These are phyloP conservation scores for Centaurea solstitialis DNA, from an alignment of 129 eudicot genomes.

Conservation along the genomic window DNA sequence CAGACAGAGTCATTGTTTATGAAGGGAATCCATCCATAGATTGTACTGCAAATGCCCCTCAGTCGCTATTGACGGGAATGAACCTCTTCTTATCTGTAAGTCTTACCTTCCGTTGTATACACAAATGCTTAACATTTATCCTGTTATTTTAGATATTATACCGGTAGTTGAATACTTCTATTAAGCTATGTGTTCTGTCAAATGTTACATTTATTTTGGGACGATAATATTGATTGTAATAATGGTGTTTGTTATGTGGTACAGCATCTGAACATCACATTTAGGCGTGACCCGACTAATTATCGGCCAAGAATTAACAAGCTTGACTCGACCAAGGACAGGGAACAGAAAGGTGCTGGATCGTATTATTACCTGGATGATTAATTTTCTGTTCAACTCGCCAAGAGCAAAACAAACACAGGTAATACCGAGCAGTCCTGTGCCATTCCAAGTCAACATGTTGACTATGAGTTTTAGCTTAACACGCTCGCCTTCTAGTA, in stretches of 20 bases:
- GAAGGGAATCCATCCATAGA: slow-evolving; percentile 80
- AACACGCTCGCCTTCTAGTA: background rate
- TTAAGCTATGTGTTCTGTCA: background rate
- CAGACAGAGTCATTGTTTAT: slow-evolving; percentile 84
- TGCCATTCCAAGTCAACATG: background rate
- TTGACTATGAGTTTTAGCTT: background rate
- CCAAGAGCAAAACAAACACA: background rate
- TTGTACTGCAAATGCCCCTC: slow-evolving; percentile 86
- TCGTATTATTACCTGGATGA: slow-evolving; percentile 87
- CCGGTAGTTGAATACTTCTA: background rate
- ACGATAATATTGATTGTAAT: background rate
- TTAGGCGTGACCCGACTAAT: slow-evolving; percentile 85
- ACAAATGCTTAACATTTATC: background rate
- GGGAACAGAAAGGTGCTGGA: slow-evolving; percentile 93
- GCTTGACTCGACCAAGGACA: slow-evolving; percentile 81
- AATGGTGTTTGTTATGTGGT: slow-evolving; percentile 15
- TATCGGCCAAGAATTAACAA: slow-evolving; percentile 86
- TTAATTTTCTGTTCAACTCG: slow-evolving; percentile 24
- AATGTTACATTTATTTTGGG: background rate
- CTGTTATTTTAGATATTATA: background rate
- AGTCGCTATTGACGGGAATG: slow-evolving; percentile 81
- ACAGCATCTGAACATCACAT: slow-evolving; percentile 81
- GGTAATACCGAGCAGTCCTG: background rate
- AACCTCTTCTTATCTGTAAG: slow-evolving; percentile 90
- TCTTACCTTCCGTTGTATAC: background rate